Evolutionary conservation across 345 rosid genomes (phyloP).

Genomic region (Lepidium aucheri): DNA sequence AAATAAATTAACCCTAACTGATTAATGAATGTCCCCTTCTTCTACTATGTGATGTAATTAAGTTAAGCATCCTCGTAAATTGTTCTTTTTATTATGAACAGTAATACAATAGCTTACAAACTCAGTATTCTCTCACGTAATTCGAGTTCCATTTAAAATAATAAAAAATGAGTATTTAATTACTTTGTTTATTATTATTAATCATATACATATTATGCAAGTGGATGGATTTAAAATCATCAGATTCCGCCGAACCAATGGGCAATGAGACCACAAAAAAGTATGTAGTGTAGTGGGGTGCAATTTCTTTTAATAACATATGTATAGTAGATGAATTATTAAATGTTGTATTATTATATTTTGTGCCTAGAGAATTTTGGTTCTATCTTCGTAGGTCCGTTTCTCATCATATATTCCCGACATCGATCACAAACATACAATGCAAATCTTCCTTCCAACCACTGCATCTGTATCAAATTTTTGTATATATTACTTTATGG

Average conservation of each 20-base stretch:
- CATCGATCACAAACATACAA: constrained; percentile 23
- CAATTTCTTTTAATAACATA: background rate
- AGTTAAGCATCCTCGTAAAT: too few relatives aligned
- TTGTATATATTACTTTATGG: background rate
- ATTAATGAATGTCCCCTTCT: too few relatives aligned
- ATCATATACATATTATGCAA: background rate
- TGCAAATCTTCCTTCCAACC: constrained; percentile 10
- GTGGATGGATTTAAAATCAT: constrained; percentile 4
- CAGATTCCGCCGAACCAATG: constrained; percentile 33
- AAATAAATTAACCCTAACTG: too few relatives aligned
- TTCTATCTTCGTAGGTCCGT: constrained; percentile 33
- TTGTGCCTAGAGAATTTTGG: background rate
- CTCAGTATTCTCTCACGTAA: background rate
- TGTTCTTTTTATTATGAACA: too few relatives aligned
- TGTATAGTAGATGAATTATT: too few relatives aligned
- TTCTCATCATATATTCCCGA: constrained; percentile 42
- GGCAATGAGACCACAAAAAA: constrained; percentile 8
- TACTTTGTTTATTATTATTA: background rate
- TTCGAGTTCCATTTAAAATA: background rate
- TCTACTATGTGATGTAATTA: too few relatives aligned
- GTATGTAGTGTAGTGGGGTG: constrained; percentile 27
- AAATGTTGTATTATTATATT: background rate
- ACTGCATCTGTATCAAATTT: background rate
- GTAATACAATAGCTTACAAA: background rate
- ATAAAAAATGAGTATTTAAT: too few relatives aligned